These are phyloP conservation scores for Penium margaritaceum DNA, from an alignment of 139 green algal genomes.

Conservation along the genomic window DNA sequence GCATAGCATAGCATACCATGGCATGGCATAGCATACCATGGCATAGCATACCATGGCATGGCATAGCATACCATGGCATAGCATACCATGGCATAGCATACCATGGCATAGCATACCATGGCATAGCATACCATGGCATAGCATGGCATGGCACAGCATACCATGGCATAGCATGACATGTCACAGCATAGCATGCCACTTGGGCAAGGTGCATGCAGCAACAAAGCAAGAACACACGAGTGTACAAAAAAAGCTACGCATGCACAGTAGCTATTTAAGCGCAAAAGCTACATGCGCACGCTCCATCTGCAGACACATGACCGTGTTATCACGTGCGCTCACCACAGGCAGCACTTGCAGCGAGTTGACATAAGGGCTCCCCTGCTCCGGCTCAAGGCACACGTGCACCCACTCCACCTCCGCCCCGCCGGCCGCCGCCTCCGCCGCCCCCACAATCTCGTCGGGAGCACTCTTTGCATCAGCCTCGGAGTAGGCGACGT, in stretches of 20 bases:
- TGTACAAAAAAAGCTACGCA: background rate
- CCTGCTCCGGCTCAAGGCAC: background rate
- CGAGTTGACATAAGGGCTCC: slow-evolving; percentile 20
- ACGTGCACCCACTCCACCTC: background rate
- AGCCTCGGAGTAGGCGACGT: slow-evolving; percentile 7
- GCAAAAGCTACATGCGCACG: background rate
- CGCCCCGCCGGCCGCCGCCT: background rate
- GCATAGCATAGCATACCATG: too few relatives aligned
- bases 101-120: too few relatives aligned
- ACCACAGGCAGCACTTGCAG: slow-evolving; percentile 19
- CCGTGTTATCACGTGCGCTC: background rate
- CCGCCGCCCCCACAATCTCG: background rate
- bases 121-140: too few relatives aligned
- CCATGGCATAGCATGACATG: too few relatives aligned
- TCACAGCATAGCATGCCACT: too few relatives aligned
- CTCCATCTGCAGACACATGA: background rate
- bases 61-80: too few relatives aligned
- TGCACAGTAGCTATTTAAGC: background rate
- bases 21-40: too few relatives aligned
- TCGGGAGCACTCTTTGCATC: slow-evolving; percentile 2
- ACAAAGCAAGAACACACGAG: background rate
- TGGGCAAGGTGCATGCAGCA: background rate
- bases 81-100: too few relatives aligned
- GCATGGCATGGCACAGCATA: too few relatives aligned
- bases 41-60: too few relatives aligned